Conservation (phyloP, 163 green algal genomes). For the Coccomyxa subellipsoidea region DNA sequence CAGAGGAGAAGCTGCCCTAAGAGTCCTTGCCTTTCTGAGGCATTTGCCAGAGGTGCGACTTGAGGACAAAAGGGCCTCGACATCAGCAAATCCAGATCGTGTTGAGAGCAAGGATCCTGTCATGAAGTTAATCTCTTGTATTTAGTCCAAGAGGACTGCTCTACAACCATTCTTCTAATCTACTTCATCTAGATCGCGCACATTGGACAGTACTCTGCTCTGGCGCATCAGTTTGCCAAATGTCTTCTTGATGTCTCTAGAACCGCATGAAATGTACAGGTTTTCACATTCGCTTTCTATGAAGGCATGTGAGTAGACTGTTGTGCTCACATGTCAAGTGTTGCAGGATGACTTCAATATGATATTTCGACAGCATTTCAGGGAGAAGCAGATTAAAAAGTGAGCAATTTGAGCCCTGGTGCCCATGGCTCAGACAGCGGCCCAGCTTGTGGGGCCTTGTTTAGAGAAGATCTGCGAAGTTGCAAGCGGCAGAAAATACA, state of each 20-base stretch:
- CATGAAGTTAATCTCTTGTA: not conserved
- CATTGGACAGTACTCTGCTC: not conserved
- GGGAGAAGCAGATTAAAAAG: not conserved
- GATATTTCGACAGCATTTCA: conserved; percentile 5
- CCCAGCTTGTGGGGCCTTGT: conserved; percentile 41
- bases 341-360: conserved; percentile 1
- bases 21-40: conserved; percentile 29
- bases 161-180: not conserved
- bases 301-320: too few relatives aligned
- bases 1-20: conserved; percentile 29
- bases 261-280: too few relatives aligned
- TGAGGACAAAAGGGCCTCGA: too few relatives aligned
- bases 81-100: too few relatives aligned
- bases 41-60: conserved; percentile 26
- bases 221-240: not conserved
- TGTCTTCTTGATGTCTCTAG: too few relatives aligned
- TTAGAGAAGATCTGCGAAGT: conserved; percentile 52
- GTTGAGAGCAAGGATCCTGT: too few relatives aligned
- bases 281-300: too few relatives aligned
- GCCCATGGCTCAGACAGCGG: conserved; percentile 1
- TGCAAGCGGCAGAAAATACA: conserved; percentile 47
- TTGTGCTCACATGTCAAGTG: too few relatives aligned
- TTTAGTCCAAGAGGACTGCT: not conserved
- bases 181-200: not conserved
- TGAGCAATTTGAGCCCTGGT: not conserved